Conservation (phyloP, 2,329 filamentous ascomycete genomes). For the Dothideomycetes sp. region DNA sequence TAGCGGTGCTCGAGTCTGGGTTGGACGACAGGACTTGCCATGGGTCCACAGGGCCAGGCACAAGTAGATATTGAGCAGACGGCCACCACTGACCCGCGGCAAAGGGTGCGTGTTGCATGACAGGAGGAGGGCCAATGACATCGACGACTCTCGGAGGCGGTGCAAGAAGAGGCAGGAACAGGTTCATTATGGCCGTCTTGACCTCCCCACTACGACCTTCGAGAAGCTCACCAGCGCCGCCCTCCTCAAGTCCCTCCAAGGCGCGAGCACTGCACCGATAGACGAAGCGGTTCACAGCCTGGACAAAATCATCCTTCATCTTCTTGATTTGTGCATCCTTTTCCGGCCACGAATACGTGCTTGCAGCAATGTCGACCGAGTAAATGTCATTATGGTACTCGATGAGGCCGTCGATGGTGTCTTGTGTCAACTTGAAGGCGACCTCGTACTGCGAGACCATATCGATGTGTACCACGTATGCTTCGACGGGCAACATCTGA, state of each 20-base stretch:
- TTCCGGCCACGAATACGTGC: conserved; percentile 89
- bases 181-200: conserved; percentile 71
- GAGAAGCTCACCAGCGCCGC: conserved; percentile 86
- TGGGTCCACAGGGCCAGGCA: conserved; percentile 66
- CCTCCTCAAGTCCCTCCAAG: conserved; percentile 91
- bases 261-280: conserved; percentile 82
- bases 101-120: conserved; percentile 70
- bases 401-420: conserved; percentile 86
- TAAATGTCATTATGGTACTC: conserved; percentile 96
- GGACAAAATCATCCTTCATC: conserved; percentile 90
- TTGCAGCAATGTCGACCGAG: conserved; percentile 80
- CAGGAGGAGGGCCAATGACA: conserved; percentile 73
- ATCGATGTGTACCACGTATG: conserved; percentile 97
- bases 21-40: conserved; percentile 91
- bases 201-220: conserved; percentile 88
- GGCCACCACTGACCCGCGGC: conserved; percentile 73
- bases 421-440: conserved; percentile 91
- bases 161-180: conserved; percentile 78
- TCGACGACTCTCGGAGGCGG: conserved; percentile 85
- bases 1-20: conserved; percentile 59
- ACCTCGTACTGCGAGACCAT: conserved; percentile 98
- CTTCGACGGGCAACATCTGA: conserved; percentile 85
- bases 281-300: conserved; percentile 95
- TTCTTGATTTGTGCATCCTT: conserved; percentile 96
- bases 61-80: conserved; percentile 42